These are phyloP conservation scores for Calocera viscosa DNA, from an alignment of 768 basidiomycete species.

Conservation along the genomic window DNA sequence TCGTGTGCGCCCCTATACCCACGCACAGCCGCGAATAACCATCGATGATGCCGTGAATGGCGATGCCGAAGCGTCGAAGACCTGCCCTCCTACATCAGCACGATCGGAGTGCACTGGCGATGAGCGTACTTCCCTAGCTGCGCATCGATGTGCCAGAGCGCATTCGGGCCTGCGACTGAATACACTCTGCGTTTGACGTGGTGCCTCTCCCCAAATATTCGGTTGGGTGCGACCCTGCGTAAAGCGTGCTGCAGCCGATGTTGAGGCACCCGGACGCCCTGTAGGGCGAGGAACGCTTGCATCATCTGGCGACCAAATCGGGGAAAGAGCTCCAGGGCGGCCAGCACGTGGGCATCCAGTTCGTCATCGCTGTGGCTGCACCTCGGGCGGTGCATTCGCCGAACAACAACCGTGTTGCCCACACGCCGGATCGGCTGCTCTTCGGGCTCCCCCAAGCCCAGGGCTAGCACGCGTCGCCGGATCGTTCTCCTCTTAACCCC, in stretches of 20 bases:
- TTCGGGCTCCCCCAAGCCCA: background rate
- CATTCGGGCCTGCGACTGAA: background rate
- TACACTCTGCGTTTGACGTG: background rate
- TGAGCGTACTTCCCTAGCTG: background rate
- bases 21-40: background rate
- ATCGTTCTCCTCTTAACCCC: background rate
- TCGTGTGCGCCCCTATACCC: background rate
- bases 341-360: background rate
- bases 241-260: background rate
- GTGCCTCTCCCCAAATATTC: background rate
- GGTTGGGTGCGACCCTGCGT: background rate
- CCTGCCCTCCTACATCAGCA: background rate
- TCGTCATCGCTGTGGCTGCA: background rate
- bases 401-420: too few relatives aligned
- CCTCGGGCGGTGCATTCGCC: too few relatives aligned
- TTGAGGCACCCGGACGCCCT: background rate
- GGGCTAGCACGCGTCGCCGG: background rate
- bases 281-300: background rate
- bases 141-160: background rate
- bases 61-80: background rate
- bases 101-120: background rate
- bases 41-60: background rate
- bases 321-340: background rate
- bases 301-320: background rate
- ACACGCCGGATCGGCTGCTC: background rate